Base-by-base conservation (phyloP, 768 basidiomycete species). In the Tulasnella sp. region DNA sequence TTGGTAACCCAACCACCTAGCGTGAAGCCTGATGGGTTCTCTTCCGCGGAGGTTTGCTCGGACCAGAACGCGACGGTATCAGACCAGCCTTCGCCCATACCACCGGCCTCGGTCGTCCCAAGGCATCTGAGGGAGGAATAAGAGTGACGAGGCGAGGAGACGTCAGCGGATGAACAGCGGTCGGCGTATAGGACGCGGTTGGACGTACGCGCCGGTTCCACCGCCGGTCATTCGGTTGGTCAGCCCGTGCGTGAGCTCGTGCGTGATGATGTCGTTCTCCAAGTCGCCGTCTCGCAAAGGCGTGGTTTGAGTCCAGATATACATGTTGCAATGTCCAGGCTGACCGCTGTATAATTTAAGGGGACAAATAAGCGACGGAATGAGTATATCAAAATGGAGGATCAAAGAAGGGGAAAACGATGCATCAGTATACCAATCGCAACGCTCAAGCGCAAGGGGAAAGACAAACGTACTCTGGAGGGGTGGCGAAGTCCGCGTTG, bases 41-140 rank as follows among this genome's bases (percentile, higher is more conserved):
- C 79, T 0, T 79, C 76, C 32, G 78, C 77, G 22, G 81, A 81
- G 22, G 80, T 83, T 74, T 86, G 76, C 67, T 84, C 80, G 8
- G 78, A 79, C 78, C 79, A 74, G 34, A 64, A 52, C 16, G 74
- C 74, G 34, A 78, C 41, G 35, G 72, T 74, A n/a, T n/a, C n/a
- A n/a, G n/a, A n/a, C n/a, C n/a, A n/a, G n/a, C n/a, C n/a, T n/a
- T n/a, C n/a, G n/a, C n/a, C n/a, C n/a, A n/a, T n/a, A n/a, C n/a
- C n/a, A n/a, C n/a, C n/a, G n/a, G n/a, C n/a, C n/a, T n/a, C 89
- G 37, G 82, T 82, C 34, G 83, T 86, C 76, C 88, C 86, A 73
- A 90, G 79, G 80, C 89, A 90, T 74, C 14, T 86, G 80, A 84
- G 84, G 29, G 84, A 84, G 32, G 84, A 29, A 12, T 12, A 34